Evolutionary conservation across 257 asterid genomes (phyloP).

Genomic region (Solanum piurae): DNA sequence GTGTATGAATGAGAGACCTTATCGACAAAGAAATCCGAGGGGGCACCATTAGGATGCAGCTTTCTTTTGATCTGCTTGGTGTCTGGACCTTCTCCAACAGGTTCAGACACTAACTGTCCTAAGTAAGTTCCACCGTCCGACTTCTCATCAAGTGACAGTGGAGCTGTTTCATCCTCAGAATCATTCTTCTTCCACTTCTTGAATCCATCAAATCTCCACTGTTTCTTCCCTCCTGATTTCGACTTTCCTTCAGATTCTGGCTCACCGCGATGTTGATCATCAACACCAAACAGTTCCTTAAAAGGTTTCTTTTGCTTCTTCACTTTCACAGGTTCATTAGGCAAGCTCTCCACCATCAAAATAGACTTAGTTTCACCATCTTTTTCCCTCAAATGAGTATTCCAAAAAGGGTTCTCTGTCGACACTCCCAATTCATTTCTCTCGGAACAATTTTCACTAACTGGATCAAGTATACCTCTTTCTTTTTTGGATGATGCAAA

Average conservation of each 20-base stretch:
- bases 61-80: constrained; percentile 61
- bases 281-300: constrained; percentile 16
- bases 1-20: constrained; percentile 29
- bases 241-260: constrained; percentile 16
- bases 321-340: constrained; percentile 8
- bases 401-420: constrained; percentile 57
- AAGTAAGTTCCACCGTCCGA: constrained; percentile 18
- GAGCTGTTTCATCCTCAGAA: constrained; percentile 35
- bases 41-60: constrained; percentile 52
- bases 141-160: constrained; percentile 40
- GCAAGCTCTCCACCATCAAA: constrained; percentile 35
- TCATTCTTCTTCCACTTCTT: constrained; percentile 75
- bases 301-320: constrained; percentile 34
- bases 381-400: constrained; percentile 7
- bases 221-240: constrained; percentile 36
- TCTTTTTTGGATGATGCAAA: constrained; percentile 44
- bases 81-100: constrained; percentile 48
- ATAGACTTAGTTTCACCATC: constrained; percentile 28
- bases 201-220: constrained; percentile 61
- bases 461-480: constrained; percentile 1
- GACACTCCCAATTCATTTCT: constrained; percentile 35
- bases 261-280: constrained; percentile 3
- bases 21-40: constrained; percentile 71
- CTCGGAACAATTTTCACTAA: background rate
- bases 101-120: constrained; percentile 30